A percentile compares a stretch with the other conserved stretches of the same genome.
Conservation (phyloP, 257 asterid genomes). For the Eucommia ulmoides region DNA sequence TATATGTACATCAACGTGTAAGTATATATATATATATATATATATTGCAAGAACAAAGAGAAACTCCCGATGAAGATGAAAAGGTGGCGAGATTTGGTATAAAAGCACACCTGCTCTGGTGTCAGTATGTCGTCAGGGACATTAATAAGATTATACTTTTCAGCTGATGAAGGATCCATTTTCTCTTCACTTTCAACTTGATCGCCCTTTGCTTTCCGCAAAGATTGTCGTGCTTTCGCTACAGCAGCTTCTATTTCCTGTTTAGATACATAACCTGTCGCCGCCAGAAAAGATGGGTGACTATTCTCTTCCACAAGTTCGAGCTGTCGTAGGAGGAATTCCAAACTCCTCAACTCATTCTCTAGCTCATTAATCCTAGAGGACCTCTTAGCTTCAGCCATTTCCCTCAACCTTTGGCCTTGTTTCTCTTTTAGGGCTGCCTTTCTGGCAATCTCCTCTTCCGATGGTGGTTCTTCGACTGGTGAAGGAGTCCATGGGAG, state of each 20-base stretch:
- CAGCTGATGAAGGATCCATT: slow-evolving; percentile 44
- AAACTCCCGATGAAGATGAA: no score
- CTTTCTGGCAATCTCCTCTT: slow-evolving; percentile 96
- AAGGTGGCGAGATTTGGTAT: no score
- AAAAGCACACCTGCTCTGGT: slow-evolving; percentile 61
- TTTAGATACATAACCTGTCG: slow-evolving; percentile 45
- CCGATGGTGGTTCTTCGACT: slow-evolving; percentile 84
- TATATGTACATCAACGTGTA: no score
- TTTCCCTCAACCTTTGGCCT: slow-evolving; percentile 91
- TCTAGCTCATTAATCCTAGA: slow-evolving; percentile 88
- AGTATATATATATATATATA: no score
- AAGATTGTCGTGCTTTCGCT: slow-evolving; percentile 58
- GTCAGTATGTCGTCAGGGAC: slow-evolving; percentile 74
- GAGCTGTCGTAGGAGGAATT: slow-evolving; percentile 59
- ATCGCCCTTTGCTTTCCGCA: slow-evolving; percentile 92
- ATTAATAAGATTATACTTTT: slow-evolving; percentile 61
- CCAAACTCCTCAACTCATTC: slow-evolving; percentile 73
- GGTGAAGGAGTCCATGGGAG: slow-evolving; percentile 93
- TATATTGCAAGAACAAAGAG: no score
- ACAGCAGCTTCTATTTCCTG: slow-evolving; percentile 72
- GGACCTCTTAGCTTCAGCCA: slow-evolving; percentile 95
- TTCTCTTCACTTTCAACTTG: slow-evolving; percentile 65
- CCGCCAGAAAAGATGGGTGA: slow-evolving; percentile 44
- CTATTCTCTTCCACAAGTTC: slow-evolving; percentile 41
- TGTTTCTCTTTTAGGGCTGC: slow-evolving; percentile 95